phyloP scores from a whole-genome alignment of 345 rosid species.

The Gossypium australe region DNA sequence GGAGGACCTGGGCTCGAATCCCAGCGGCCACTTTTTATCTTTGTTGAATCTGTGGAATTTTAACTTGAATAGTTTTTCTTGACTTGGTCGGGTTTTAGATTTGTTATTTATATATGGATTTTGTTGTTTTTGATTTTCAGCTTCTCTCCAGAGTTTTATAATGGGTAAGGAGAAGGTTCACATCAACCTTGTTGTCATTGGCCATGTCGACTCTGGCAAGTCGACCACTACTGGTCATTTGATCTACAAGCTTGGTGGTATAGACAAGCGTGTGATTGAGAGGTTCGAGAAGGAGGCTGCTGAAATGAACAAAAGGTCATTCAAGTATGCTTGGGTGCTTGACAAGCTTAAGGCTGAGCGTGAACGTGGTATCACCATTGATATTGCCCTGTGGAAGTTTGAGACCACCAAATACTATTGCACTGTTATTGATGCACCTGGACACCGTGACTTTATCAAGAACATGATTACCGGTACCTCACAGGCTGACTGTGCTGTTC shows the following conservation, averaged over 20 bases:
- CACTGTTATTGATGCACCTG: constrained; percentile 77
- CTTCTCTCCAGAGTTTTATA: constrained; percentile 3
- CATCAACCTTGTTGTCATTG: constrained; percentile 44
- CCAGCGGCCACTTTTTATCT: constrained; percentile 45
- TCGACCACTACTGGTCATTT: constrained; percentile 69
- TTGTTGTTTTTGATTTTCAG: constrained; percentile 42
- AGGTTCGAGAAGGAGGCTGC: constrained; percentile 84
- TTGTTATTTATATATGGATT: background rate
- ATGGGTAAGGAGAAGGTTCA: constrained; percentile 41
- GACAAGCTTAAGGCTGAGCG: constrained; percentile 85
- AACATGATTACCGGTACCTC: constrained; percentile 81
- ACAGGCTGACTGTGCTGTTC: constrained; percentile 78
- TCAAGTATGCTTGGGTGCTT: constrained; percentile 75
- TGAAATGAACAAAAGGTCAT: constrained; percentile 78
- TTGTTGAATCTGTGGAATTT: background rate
- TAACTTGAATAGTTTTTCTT: background rate
- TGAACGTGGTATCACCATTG: constrained; percentile 75
- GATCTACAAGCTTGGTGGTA: constrained; percentile 82
- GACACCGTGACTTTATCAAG: constrained; percentile 77
- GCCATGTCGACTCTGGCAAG: constrained; percentile 58
- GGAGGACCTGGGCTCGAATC: constrained; percentile 67
- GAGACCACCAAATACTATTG: constrained; percentile 74
- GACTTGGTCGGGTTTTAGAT: background rate
- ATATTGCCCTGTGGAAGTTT: constrained; percentile 67
- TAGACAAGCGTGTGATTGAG: constrained; percentile 79